Evolutionary conservation across 2,329 filamentous ascomycete genomes (phyloP), one percentile per base, ranked within the genome.

Genomic region (Trichophyton schoenleinii): DNA sequence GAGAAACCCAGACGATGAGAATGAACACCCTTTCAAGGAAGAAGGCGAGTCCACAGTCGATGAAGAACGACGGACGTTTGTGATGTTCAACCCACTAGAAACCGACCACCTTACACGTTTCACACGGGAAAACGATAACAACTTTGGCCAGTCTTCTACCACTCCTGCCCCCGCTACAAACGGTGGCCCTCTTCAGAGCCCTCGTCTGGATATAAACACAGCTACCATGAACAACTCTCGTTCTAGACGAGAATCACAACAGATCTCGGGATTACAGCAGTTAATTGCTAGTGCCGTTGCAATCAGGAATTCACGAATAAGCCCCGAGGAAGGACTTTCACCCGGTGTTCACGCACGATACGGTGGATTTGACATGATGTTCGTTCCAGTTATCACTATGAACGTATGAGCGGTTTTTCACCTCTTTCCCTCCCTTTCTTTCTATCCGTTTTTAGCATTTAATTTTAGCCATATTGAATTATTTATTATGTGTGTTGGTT

Each of bases 11-110:
- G 64, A 67, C 36, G 62, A 66, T 15, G 61, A 58, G 18, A 31
- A 61, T 36, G 28, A 53, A 57, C 20, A 58, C 15, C 42, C 31
- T 11, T 41, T 13, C 9, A 44, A 44, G 22, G 55, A 60, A 18
- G 31, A 20, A 7, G 7, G 9, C 49, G 49, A 53, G 31, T 53
- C 49, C 13, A 31, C 49, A 5, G 44, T 55, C 20, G 55, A 59
- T 34, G 44, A 61, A 38, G 42, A 62, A 4, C 22, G 31, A 20
- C 57, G 65, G 18, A 65, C 67, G 2, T 64, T 70, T 41, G 66
- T 61, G 7, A 60, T 71, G n/a, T 71, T 72, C 61, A 70, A 69
- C 18, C 65, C 70, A 13, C 61, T 68, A 13, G 65, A 67, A 60
- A 61, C 59, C 53, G 62, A 63, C 18, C 65, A 67, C 60, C 53